These are phyloP conservation scores for Solanum hybrid DNA, from an alignment of 305 asterid genomes.

Conservation along the genomic window DNA sequence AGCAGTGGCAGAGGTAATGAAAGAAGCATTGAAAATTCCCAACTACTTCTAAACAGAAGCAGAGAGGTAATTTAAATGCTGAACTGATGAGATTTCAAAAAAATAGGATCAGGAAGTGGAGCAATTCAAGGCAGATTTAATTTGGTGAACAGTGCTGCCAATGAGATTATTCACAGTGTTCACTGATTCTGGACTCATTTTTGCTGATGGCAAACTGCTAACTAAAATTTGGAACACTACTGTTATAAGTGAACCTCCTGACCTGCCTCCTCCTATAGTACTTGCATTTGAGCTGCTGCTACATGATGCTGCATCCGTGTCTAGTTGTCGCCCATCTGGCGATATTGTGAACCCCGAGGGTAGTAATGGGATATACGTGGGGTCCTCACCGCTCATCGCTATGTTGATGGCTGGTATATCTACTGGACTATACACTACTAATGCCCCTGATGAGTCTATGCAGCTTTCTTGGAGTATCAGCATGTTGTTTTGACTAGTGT, in stretches of 20 bases:
- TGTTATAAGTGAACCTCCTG: constrained; percentile 67
- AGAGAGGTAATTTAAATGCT: neutral
- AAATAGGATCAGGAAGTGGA: constrained; percentile 15
- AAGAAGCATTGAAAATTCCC: constrained; percentile 47
- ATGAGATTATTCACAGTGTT: constrained; percentile 74
- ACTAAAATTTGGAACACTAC: constrained; percentile 73
- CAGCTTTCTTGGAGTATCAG: constrained; percentile 93
- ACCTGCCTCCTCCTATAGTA: neutral
- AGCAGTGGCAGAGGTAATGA: constrained; percentile 8
- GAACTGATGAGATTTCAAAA: neutral
- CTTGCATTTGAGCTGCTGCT: constrained; percentile 22
- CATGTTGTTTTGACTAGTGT: constrained; percentile 82
- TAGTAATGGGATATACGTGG: constrained; percentile 58
- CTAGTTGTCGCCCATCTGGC: constrained; percentile 45
- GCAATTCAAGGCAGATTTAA: constrained; percentile 75
- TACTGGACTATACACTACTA: constrained; percentile 74
- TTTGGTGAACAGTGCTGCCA: constrained; percentile 71
- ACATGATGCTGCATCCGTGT: constrained; percentile 32
- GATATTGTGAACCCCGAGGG: constrained; percentile 84
- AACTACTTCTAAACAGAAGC: constrained; percentile 30
- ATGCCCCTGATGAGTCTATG: constrained; percentile 72
- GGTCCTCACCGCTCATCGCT: constrained; percentile 91
- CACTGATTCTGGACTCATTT: constrained; percentile 84
- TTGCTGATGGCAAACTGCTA: constrained; percentile 61
- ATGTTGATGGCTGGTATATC: constrained; percentile 70